Evolutionary conservation across 2,329 filamentous ascomycete genomes (phyloP).

Genomic region (Fusarium sp.): DNA sequence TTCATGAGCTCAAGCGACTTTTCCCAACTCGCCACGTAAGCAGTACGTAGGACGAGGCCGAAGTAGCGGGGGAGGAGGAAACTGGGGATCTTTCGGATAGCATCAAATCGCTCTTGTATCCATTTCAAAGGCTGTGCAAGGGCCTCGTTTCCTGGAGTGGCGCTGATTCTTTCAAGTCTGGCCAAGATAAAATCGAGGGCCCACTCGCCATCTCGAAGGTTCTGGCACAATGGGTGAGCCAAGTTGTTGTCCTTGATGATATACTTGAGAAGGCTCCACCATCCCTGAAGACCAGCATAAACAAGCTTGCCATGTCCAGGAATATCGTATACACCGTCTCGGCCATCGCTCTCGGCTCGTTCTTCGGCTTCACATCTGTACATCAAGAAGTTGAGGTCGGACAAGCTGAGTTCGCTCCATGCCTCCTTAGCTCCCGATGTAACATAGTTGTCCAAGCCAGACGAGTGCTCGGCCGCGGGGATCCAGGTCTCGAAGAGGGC

Average conservation of each 20-base stretch:
- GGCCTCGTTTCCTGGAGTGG: conserved; percentile 70
- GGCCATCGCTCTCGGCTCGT: conserved; percentile 79
- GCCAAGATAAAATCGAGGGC: conserved; percentile 87
- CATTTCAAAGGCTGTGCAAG: conserved; percentile 78
- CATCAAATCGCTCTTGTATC: conserved; percentile 87
- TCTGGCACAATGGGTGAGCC: conserved; percentile 92
- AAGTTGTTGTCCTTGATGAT: conserved; percentile 91
- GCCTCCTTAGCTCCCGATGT: conserved; percentile 84
- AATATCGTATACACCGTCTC: conserved; percentile 89
- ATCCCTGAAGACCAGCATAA: conserved; percentile 97
- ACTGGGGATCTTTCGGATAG: conserved; percentile 84
- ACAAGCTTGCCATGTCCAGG: conserved; percentile 87
- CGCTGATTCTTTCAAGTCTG: conserved; percentile 79
- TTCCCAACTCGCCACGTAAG: conserved; percentile 86
- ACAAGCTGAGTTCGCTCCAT: conserved; percentile 78
- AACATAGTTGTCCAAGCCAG: conserved; percentile 86
- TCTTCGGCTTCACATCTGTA: conserved; percentile 94
- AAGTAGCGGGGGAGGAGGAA: conserved; percentile 96
- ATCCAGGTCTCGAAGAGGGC: conserved; percentile 97
- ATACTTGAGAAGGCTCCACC: conserved; percentile 91
- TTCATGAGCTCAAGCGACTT: conserved; percentile 84
- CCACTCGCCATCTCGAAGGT: conserved; percentile 92
- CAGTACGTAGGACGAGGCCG: conserved; percentile 86
- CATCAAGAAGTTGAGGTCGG: conserved; percentile 90
- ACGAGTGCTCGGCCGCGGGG: conserved; percentile 84